Percentiles rank a stretch among this genome's conserved stretches.
Conservation (phyloP, 2,329 filamentous ascomycete species). For the Cryoendolithus antarcticus region DNA sequence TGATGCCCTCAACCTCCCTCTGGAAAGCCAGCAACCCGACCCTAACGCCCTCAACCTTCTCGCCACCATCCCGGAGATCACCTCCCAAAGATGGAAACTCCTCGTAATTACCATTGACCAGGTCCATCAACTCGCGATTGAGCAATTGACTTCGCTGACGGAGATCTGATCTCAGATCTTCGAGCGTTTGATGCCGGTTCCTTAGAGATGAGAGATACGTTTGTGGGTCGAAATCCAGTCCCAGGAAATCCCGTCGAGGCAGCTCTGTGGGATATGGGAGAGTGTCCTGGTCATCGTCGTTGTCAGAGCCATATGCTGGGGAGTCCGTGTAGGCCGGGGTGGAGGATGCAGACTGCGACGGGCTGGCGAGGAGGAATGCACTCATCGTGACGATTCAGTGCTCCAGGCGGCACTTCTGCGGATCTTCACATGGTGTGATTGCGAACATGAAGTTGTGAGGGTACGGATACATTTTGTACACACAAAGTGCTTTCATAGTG, state of each 20-base stretch:
- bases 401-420: no score
- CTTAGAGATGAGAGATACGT: slow-evolving; percentile 71
- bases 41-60: slow-evolving; percentile 78
- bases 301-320: slow-evolving; percentile 21
- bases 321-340: slow-evolving; percentile 38
- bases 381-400: slow-evolving; percentile 26
- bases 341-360: slow-evolving; percentile 19
- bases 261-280: slow-evolving; percentile 84
- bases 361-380: slow-evolving; percentile 34
- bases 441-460: no score
- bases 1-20: slow-evolving; percentile 66
- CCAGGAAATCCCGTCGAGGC: slow-evolving; percentile 69
- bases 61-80: slow-evolving; percentile 75
- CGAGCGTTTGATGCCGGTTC: slow-evolving; percentile 87
- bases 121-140: slow-evolving; percentile 75
- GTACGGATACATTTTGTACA: no score
- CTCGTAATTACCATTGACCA: slow-evolving; percentile 91
- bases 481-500: no score
- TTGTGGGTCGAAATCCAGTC: slow-evolving; percentile 63
- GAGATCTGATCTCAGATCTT: slow-evolving; percentile 79
- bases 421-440: no score
- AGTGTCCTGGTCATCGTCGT: slow-evolving; percentile 50
- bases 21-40: slow-evolving; percentile 78
- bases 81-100: slow-evolving; percentile 76
- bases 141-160: slow-evolving; percentile 68